These are phyloP conservation scores for Saccharomycopsis fibuligera DNA, from an alignment of 805 yeast genomes.

Conservation along the genomic window DNA sequence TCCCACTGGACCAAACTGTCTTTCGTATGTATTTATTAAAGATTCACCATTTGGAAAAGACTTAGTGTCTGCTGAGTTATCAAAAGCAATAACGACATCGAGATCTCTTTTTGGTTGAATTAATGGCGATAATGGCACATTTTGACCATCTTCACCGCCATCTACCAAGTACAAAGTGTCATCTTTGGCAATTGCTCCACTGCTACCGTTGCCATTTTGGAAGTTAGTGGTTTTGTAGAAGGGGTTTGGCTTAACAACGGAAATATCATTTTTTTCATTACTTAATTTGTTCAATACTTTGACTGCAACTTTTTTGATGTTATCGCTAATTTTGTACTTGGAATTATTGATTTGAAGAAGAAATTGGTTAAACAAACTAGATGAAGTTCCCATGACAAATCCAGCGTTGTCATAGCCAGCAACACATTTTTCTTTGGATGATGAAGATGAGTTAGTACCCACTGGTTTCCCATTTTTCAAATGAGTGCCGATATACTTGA, in stretches of 20 bases:
- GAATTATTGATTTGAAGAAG: not conserved
- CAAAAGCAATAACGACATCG: slow-evolving; percentile 49
- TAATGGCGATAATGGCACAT: slow-evolving; percentile 50
- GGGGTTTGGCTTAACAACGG: slow-evolving; percentile 39
- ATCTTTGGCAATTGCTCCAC: slow-evolving; percentile 30
- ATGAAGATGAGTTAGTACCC: slow-evolving; percentile 47
- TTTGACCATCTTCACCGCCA: slow-evolving; percentile 58
- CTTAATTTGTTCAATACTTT: slow-evolving; percentile 45
- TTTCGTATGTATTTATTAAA: slow-evolving; percentile 11
- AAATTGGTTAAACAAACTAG: slow-evolving; percentile 57
- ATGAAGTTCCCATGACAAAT: slow-evolving; percentile 75
- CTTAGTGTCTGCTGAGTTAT: slow-evolving; percentile 37
- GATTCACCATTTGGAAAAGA: slow-evolving; percentile 18
- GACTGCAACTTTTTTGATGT: slow-evolving; percentile 71
- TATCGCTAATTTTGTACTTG: slow-evolving; percentile 25
- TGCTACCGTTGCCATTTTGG: slow-evolving; percentile 26
- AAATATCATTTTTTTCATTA: slow-evolving; percentile 55
- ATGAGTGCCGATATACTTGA: slow-evolving; percentile 64
- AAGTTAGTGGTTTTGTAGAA: not conserved
- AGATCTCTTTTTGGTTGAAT: slow-evolving; percentile 46
- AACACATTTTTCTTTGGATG: slow-evolving; percentile 34
- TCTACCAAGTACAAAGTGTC: slow-evolving; percentile 38
- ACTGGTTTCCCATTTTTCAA: slow-evolving; percentile 62
- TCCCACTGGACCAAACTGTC: slow-evolving; percentile 31
- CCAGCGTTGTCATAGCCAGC: slow-evolving; percentile 72